Conservation (phyloP, 768 basidiomycete genomes). For the Termitomyces eurrhizus region DNA sequence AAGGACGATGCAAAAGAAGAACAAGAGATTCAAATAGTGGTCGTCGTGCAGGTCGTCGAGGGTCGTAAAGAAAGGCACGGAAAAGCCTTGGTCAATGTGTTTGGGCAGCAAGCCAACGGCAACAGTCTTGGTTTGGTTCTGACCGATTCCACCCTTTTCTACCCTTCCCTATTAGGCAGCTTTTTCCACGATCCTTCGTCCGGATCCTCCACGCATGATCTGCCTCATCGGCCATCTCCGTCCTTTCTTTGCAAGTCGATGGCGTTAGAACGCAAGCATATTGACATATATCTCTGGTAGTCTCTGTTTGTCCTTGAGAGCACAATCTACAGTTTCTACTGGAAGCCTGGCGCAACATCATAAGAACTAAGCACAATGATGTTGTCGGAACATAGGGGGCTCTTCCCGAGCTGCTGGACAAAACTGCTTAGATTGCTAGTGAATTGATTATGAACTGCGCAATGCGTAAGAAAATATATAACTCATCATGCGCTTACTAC, state of each 20-base stretch:
- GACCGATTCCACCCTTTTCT: slow-evolving; percentile 32
- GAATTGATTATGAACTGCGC: neutral
- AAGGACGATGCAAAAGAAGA: slow-evolving; percentile 35
- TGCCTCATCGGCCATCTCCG: slow-evolving; percentile 1
- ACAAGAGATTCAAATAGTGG: slow-evolving; percentile 30
- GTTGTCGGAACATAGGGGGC: neutral
- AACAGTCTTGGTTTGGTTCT: slow-evolving; percentile 29
- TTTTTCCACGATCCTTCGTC: slow-evolving; percentile 16
- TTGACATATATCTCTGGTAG: neutral
- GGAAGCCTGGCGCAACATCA: neutral
- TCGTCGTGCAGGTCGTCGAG: slow-evolving; percentile 55
- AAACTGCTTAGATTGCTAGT: neutral
- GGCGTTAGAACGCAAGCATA: neutral
- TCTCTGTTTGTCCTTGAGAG: neutral
- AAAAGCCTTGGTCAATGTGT: slow-evolving; percentile 26
- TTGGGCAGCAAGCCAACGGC: slow-evolving; percentile 29
- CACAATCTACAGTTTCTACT: neutral
- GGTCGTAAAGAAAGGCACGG: slow-evolving; percentile 53
- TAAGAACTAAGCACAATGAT: no score
- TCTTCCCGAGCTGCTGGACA: neutral
- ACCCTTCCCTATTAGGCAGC: slow-evolving; percentile 19
- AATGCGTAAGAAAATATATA: neutral
- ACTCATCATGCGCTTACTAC: neutral
- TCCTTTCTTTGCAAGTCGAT: neutral
- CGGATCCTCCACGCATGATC: slow-evolving; percentile 8